Conservation (phyloP, 2,329 filamentous ascomycete species). For the Onygenales sp. region DNA sequence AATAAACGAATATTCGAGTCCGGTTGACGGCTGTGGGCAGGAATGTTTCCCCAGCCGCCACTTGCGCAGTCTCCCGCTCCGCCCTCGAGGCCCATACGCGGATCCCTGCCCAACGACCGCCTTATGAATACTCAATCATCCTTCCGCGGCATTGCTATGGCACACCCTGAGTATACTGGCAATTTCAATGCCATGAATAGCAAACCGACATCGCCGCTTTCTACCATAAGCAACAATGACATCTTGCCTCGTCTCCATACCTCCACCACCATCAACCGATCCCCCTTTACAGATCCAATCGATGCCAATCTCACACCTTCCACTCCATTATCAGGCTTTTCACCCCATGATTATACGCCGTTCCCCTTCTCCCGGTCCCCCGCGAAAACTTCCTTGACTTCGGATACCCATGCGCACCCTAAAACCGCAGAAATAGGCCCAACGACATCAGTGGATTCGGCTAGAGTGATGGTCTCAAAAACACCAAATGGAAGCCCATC, state of each 20-base stretch:
- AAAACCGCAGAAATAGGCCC: background rate
- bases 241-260: conserved; percentile 4
- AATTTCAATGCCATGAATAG: background rate
- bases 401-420: background rate
- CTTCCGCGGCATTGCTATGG: background rate
- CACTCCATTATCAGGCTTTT: conserved; percentile 9
- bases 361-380: background rate
- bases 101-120: background rate
- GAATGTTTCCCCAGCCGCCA: background rate
- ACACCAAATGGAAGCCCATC: conserved; percentile 9
- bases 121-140: background rate
- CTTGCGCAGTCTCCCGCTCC: background rate
- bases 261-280: conserved; percentile 11
- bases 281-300: conserved; percentile 8
- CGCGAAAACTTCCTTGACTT: background rate
- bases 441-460: conserved; percentile 4
- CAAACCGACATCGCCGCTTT: conserved; percentile 1
- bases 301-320: conserved; percentile 9
- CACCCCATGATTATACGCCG: background rate
- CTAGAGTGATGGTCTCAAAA: conserved; percentile 11
- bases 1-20: background rate
- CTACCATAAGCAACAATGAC: background rate
- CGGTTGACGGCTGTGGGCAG: background rate
- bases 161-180: background rate
- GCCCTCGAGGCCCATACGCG: background rate